phyloP scores from a whole-genome alignment of 805 yeast species.

The Candida endomychidarum region DNA sequence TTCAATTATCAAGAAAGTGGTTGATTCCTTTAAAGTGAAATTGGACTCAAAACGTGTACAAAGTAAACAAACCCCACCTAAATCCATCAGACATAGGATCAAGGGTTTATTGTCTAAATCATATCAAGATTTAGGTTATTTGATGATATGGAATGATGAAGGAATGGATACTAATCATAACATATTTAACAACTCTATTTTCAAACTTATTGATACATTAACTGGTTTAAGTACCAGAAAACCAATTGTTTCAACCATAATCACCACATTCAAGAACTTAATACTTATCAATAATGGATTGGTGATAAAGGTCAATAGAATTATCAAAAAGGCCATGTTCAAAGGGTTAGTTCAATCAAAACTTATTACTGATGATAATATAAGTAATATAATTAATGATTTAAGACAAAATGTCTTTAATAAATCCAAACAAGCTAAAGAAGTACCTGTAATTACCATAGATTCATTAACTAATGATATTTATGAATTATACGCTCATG shows the following conservation, averaged over 20 bases:
- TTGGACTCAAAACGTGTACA: constrained; percentile 1
- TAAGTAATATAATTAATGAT: constrained; percentile 8
- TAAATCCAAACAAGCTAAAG: constrained; percentile 11
- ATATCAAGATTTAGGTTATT: constrained; percentile 15
- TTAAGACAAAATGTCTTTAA: constrained; percentile 10
- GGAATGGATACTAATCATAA: constrained; percentile 6
- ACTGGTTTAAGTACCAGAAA: constrained; percentile 14
- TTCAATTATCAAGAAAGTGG: constrained; percentile 14
- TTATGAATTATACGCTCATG: constrained; percentile 13
- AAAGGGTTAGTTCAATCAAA: constrained; percentile 13
- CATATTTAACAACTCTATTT: constrained; percentile 10
- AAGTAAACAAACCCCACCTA: constrained; percentile 1
- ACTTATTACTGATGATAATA: constrained; percentile 13
- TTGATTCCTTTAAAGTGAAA: constrained; percentile 8
- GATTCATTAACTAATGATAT: constrained; percentile 19
- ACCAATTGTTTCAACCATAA: constrained; percentile 12
- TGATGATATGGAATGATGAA: constrained; percentile 12
- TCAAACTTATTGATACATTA: constrained; percentile 13
- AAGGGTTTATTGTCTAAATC: constrained; percentile 11
- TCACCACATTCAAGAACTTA: constrained; percentile 4
- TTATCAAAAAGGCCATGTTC: constrained; percentile 11
- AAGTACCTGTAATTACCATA: constrained; percentile 12
- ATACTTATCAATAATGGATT: constrained; percentile 6
- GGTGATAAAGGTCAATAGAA: constrained; percentile 12
- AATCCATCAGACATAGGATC: constrained; percentile 8